Base-by-base conservation (phyloP, 2,329 filamentous ascomycete genomes). In the Colletotrichum spinosum region DNA sequence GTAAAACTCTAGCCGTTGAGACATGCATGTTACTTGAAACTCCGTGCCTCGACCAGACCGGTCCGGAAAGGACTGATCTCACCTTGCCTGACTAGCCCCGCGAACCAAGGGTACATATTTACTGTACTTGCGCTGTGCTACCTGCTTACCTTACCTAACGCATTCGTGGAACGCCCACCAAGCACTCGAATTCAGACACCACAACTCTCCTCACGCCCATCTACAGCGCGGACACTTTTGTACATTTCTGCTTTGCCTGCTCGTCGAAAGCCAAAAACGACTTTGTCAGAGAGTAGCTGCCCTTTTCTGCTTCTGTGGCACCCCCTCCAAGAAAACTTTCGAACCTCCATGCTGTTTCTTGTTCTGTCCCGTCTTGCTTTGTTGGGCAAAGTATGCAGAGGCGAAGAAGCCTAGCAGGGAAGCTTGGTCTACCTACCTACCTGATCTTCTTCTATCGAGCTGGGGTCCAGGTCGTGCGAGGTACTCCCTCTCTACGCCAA, bases 291-390 rank as follows among this genome's bases (percentile, higher is more conserved):
- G 25, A 25, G 25, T 25, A 25, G 25, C 25, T 25, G 33, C 25
- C 34, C 46, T n/a, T 50, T 37, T 34, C 51, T 42, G 48, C 51
- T 45, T 55, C 11, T 39, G 33, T 25, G 37, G 44, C 44, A 35
- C 45, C 33, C 42, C 39, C 37, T 10, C 45, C 34, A 37, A 50
- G 34, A 48, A 46, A 51, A 55, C 39, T 52, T 41, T 15, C 39
- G 62, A 62, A 51, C 51, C 56, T 56, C 50, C 41, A 37, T 53
- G 52, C 38, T 52, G 58, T 52, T 62, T 62, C 62, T 56, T 61
- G 46, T 61, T 65, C 51, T 41, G 41, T 51, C 45, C 55, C 52
- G 58, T 41, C 51, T 53, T 65, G 52, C 62, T 61, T 52, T 61
- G 51, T 52, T 56, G 35, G 58, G 51, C 39, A 46, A 50, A 55